Percentiles rank a stretch among this genome's conserved stretches.
phyloP scores from a whole-genome alignment of 106 monocot species.

The Allium cepa region DNA sequence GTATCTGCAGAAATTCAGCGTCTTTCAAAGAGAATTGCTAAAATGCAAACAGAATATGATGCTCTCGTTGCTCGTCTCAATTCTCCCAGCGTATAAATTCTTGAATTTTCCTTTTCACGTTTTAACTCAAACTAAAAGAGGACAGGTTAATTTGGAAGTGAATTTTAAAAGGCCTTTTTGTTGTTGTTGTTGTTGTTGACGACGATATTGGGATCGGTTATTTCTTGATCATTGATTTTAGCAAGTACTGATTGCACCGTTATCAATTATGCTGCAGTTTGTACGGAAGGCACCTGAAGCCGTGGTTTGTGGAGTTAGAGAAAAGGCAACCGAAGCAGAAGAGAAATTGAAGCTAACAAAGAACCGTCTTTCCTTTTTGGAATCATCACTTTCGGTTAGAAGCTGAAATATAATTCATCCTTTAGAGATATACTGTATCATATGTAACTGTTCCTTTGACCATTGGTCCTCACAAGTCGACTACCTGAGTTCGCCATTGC shows the following conservation, averaged over 20 bases:
- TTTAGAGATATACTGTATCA: no score
- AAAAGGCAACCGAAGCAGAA: conserved; percentile 71
- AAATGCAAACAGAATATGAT: conserved; percentile 92
- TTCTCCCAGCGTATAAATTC: conserved; percentile 52
- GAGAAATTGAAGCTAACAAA: conserved; percentile 79
- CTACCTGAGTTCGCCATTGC: no score
- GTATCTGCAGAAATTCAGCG: conserved; percentile 76
- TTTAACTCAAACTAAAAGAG: not conserved
- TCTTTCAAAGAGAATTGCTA: conserved; percentile 74
- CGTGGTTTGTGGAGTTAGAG: conserved; percentile 73
- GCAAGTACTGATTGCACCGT: not conserved
- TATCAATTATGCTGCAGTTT: conserved; percentile 47
- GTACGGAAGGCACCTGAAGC: conserved; percentile 82
- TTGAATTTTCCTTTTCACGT: not conserved
- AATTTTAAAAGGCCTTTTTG: not conserved
- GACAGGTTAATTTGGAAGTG: not conserved
- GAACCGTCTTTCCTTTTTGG: conserved; percentile 67
- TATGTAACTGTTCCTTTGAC: no score
- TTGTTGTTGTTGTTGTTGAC: no score
- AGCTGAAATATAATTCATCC: not conserved
- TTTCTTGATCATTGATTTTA: no score
- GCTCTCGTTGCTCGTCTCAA: conserved; percentile 73
- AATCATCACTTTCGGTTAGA: conserved; percentile 42
- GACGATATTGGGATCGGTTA: no score
- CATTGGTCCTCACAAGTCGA: no score